Base-by-base conservation (phyloP, 768 basidiomycete genomes). In the Pisolithus albus region DNA sequence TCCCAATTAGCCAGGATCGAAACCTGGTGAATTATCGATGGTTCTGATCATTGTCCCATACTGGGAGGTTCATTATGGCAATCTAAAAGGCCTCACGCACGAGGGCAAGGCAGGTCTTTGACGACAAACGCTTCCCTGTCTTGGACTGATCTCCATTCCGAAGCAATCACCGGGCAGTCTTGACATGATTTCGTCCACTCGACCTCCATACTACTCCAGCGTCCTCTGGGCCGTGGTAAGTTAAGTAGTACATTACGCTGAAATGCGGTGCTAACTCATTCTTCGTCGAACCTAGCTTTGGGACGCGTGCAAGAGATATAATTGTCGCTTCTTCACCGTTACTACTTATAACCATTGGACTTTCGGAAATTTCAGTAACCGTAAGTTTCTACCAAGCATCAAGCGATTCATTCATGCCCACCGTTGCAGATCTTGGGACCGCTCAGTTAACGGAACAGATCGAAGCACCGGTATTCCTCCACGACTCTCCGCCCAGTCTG, bases 341-440 rank as follows among this genome's bases (percentile, higher is more conserved):
- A 59, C 56, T 4, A 56, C 43, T n/a, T 57, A 61, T 37, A 49
- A 59, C 6, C n/a, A 54, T 0, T 56, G 59, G 57, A 52, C 54
- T 5, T 59, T 57, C 13, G 57, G 59, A 6, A 39, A 26, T 11
- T 30, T 59, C 19, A 61, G 54, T 34, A 6, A 32, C 3, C 45
- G 57, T 60, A 40, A 10, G 48, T 16, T 32, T 19, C 26, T 26
- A 2, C 30, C 26, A 24, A n/a, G n/a, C 28, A 11, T 13, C 8
- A 8, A 10, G 16, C 51, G 28, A 34, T 13, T 21, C 23, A 39
- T 32, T 9, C 18, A 44, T 34, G 19, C 18, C 19, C 37, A 24
- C 19, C n/a, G 7, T 15, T 32, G 36, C 43, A 61, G 55, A 42
- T 41, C 50, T 52, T 41, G 42, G 44, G 36, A 50, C 41, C 10